Base-by-base conservation (phyloP, 495 filamentous ascomycete genomes). In the Aspergillus bridgeri region DNA sequence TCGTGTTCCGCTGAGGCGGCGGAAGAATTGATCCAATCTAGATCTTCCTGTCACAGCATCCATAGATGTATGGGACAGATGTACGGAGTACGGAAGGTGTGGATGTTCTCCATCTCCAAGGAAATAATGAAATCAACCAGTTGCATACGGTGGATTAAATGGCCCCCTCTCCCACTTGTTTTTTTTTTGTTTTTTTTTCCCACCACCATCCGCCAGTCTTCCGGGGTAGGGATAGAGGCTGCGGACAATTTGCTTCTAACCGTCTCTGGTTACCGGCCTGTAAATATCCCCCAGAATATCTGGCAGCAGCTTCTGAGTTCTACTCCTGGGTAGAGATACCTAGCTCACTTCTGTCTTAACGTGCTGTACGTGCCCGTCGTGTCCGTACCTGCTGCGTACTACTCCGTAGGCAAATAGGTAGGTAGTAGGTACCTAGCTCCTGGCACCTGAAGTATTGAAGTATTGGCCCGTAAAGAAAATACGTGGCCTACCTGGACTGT, bases 251-350 rank as follows among this genome's bases (percentile, higher is more conserved):
- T 48, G 25, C 25, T 33, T 44, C 57, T 50, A 60, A 48, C 57
- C 52, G 21, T 49, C 38, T 42, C 38, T 48, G 57, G 57, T 50
- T 54, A 55, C 46, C 51, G 51, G 48, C 44, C 51, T 59, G 57
- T 33, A 33, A 33, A 9, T 33, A 33, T n/a, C n/a, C n/a, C n/a
- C n/a, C n/a, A n/a, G n/a, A n/a, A n/a, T n/a, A n/a, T n/a, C n/a
- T n/a, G n/a, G n/a, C n/a, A n/a, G n/a, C n/a, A n/a, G n/a, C n/a
- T n/a, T n/a, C n/a, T n/a, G n/a, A n/a, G n/a, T n/a, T n/a, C n/a
- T n/a, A n/a, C n/a, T n/a, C n/a, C n/a, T n/a, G n/a, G n/a, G n/a
- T n/a, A n/a, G n/a, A n/a, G n/a, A n/a, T n/a, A n/a, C n/a, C n/a
- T 29, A 29, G 27, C 27, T 29, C 25, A 4, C 27, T 29, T n/a